Conservation (phyloP, 352 stramenopile species). For the Phytopythium aichiense region DNA sequence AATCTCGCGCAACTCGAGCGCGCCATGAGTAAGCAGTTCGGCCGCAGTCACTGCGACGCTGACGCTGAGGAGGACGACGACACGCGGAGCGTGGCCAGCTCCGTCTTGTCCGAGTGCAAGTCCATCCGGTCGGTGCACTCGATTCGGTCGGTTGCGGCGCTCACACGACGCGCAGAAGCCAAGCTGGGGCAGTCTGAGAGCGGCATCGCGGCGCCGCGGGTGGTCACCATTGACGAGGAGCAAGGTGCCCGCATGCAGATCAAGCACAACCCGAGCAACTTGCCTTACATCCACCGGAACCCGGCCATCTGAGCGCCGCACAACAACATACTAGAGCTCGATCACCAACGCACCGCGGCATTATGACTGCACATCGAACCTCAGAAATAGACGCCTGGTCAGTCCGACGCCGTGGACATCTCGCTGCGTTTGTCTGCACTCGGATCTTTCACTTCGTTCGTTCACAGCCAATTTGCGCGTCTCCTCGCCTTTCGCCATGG, state of each 20-base stretch:
- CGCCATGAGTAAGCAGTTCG: slow-evolving; percentile 17
- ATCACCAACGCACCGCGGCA: not conserved
- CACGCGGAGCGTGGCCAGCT: slow-evolving; percentile 58
- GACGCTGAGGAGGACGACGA: slow-evolving; percentile 55
- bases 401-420: not conserved
- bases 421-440: not conserved
- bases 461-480: not conserved
- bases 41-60: slow-evolving; percentile 10
- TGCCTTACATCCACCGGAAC: slow-evolving; percentile 94
- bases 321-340: not conserved
- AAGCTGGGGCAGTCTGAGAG: slow-evolving; percentile 43
- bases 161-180: slow-evolving; percentile 67
- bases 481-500: slow-evolving; percentile 9
- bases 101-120: slow-evolving; percentile 82
- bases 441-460: not conserved
- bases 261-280: slow-evolving; percentile 88
- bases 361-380: not conserved
- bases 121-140: slow-evolving; percentile 86
- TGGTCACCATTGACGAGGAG: slow-evolving; percentile 90
- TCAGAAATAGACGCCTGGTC: not conserved
- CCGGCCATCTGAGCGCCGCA: slow-evolving; percentile 71
- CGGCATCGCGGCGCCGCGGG: slow-evolving; percentile 52
- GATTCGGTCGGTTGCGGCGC: slow-evolving; percentile 64
- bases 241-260: slow-evolving; percentile 82
- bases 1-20: slow-evolving; percentile 44